Conservation (phyloP, 2,329 filamentous ascomycete species). For the Bipolaris bicolor region DNA sequence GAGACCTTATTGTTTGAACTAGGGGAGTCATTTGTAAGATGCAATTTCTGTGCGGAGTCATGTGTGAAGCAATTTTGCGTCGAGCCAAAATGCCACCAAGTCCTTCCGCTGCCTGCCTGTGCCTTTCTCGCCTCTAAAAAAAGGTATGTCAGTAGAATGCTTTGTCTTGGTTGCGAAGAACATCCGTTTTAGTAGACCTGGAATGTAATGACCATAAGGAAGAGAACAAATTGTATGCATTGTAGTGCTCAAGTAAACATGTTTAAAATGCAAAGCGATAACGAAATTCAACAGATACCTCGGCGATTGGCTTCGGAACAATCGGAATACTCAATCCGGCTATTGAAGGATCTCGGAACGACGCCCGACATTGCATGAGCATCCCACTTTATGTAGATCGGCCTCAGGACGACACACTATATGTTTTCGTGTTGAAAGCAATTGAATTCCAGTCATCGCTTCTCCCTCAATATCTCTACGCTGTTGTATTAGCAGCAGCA, state of each 20-base stretch:
- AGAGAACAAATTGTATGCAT: not conserved
- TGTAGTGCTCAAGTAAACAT: no score
- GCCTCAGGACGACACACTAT: not conserved
- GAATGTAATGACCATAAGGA: no score
- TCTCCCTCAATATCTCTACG: not conserved
- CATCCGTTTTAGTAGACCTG: no score
- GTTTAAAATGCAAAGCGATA: no score
- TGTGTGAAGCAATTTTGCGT: no score
- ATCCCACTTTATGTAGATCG: constrained; percentile 2
- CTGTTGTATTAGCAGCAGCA: not conserved
- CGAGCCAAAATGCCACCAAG: no score
- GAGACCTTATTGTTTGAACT: not conserved
- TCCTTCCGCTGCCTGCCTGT: no score
- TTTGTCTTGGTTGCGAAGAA: no score
- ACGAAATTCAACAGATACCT: not conserved
- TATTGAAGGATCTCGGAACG: constrained; percentile 19
- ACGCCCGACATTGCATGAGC: constrained; percentile 12
- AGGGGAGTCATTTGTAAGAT: not conserved
- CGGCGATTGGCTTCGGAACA: constrained; percentile 1
- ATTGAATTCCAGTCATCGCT: not conserved
- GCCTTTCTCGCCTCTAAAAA: no score
- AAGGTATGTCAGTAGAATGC: no score
- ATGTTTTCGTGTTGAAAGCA: not conserved
- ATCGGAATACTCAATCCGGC: constrained; percentile 10
- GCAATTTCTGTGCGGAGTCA: not conserved